Percentiles rank a stretch among this genome's conserved stretches.
Evolutionary conservation across 495 filamentous ascomycete species (phyloP).

Genomic region (Achaetomiella virescens): DNA sequence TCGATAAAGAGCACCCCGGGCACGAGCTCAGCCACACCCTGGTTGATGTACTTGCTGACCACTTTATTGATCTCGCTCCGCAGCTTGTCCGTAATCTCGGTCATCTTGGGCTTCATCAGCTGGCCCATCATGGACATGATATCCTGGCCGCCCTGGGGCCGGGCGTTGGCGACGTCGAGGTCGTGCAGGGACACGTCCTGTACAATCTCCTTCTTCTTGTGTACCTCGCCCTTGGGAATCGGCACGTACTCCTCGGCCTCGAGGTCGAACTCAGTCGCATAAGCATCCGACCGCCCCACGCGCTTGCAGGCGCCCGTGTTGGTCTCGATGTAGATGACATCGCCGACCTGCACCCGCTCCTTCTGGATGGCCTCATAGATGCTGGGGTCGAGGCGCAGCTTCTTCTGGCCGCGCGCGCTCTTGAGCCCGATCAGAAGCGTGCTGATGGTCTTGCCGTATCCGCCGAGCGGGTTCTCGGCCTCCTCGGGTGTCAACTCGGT

Average conservation of each 20-base stretch:
- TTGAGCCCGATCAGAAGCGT: constrained; percentile 85
- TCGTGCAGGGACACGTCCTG: constrained; percentile 97
- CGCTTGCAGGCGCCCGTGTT: constrained; percentile 97
- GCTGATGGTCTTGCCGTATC: constrained; percentile 90
- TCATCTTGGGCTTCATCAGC: constrained; percentile 98
- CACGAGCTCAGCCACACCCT: constrained; percentile 95
- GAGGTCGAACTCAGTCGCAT: constrained; percentile 95
- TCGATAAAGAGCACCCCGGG: constrained; percentile 98
- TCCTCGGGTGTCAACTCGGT: constrained; percentile 92
- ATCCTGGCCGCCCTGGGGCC: constrained; percentile 93
- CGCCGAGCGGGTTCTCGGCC: constrained; percentile 94
- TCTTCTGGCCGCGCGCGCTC: constrained; percentile 91
- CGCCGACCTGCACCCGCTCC: constrained; percentile 89
- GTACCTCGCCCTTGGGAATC: constrained; percentile 95
- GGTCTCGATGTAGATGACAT: constrained; percentile 98
- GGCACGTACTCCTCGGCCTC: constrained; percentile 98
- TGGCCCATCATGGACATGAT: constrained; percentile 99
- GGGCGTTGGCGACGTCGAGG: constrained; percentile 89
- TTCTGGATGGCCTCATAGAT: constrained; percentile 99
- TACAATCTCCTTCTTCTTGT: constrained; percentile 99
- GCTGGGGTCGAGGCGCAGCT: constrained; percentile 88
- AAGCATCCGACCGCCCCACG: constrained; percentile 90
- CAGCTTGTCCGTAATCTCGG: constrained; percentile 95
- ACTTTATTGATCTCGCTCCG: constrained; percentile 97
- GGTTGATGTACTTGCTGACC: constrained; percentile 95